Evolutionary conservation across 2,329 filamentous ascomycete genomes (phyloP).

Genomic region (Neonectria sp.): DNA sequence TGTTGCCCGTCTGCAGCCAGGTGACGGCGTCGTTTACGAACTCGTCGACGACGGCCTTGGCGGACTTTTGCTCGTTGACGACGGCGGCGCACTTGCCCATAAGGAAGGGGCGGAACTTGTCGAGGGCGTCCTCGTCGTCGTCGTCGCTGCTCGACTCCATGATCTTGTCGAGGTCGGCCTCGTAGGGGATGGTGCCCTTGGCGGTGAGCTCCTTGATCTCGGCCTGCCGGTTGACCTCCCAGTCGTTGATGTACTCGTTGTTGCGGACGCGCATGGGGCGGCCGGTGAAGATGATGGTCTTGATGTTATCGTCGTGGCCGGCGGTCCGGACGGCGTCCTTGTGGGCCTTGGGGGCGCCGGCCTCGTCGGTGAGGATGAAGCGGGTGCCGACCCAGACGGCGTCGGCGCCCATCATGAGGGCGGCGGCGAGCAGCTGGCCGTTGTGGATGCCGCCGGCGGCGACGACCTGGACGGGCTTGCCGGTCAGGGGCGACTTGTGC

Average conservation of each 20-base stretch:
- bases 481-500: slow-evolving; percentile 89
- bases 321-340: slow-evolving; percentile 95
- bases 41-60: slow-evolving; percentile 95
- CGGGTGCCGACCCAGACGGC: slow-evolving; percentile 98
- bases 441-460: slow-evolving; percentile 96
- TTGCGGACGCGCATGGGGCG: slow-evolving; percentile 93
- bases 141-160: slow-evolving; percentile 74
- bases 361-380: slow-evolving; percentile 95
- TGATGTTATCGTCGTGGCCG: slow-evolving; percentile 94
- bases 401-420: slow-evolving; percentile 91
- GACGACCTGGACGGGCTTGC: slow-evolving; percentile 89
- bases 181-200: slow-evolving; percentile 93
- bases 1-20: slow-evolving; percentile 77
- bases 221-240: slow-evolving; percentile 90
- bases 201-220: slow-evolving; percentile 94
- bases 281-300: slow-evolving; percentile 98
- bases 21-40: slow-evolving; percentile 86
- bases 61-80: slow-evolving; percentile 91
- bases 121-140: slow-evolving; percentile 85
- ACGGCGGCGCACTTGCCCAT: slow-evolving; percentile 99
- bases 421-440: slow-evolving; percentile 89
- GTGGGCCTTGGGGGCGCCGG: slow-evolving; percentile 92
- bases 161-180: slow-evolving; percentile 92
- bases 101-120: slow-evolving; percentile 90
- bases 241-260: slow-evolving; percentile 95